Percentiles rank a stretch among this genome's conserved stretches.
These are phyloP conservation scores for Cytospora piceicola DNA, from an alignment of 2,329 filamentous ascomycete genomes.

Conservation along the genomic window DNA sequence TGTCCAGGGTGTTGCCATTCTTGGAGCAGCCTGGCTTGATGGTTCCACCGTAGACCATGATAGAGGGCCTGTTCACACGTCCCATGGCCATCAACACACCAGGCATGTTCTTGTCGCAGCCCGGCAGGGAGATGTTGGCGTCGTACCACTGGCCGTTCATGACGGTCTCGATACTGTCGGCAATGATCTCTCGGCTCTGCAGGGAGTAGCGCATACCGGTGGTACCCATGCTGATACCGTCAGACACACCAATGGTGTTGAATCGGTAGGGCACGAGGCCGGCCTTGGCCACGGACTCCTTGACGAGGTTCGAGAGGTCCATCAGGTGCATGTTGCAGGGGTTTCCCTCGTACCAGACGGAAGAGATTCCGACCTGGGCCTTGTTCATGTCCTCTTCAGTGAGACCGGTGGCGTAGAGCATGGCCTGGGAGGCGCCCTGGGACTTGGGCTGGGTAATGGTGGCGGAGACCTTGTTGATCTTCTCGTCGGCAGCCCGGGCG, in stretches of 20 bases:
- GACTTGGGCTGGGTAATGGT: slow-evolving; percentile 95
- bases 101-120: slow-evolving; percentile 99
- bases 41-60: slow-evolving; percentile 98
- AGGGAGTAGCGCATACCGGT: slow-evolving; percentile 95
- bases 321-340: slow-evolving; percentile 99
- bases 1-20: slow-evolving; percentile 79
- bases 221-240: slow-evolving; percentile 98
- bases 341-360: slow-evolving; percentile 97
- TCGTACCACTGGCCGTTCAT: slow-evolving; percentile 99
- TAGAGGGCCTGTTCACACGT: slow-evolving; percentile 85
- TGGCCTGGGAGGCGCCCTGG: slow-evolving; percentile 96
- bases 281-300: slow-evolving; percentile 64
- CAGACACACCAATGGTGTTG: slow-evolving; percentile 98
- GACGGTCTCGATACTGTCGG: slow-evolving; percentile 97
- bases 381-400: slow-evolving; percentile 89
- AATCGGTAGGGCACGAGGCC: slow-evolving; percentile 94
- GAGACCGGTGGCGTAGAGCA: slow-evolving; percentile 96
- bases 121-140: slow-evolving; percentile 93
- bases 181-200: slow-evolving; percentile 94
- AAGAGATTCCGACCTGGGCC: slow-evolving; percentile 96
- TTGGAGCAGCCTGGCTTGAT: slow-evolving; percentile 88
- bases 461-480: slow-evolving; percentile 82
- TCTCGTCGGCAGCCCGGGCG: slow-evolving; percentile 52
- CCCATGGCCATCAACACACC: slow-evolving; percentile 93
- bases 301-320: slow-evolving; percentile 80